Evolutionary conservation across 1,284 basidiomycete species (phyloP).

Genomic region (Stereum hirsutum): DNA sequence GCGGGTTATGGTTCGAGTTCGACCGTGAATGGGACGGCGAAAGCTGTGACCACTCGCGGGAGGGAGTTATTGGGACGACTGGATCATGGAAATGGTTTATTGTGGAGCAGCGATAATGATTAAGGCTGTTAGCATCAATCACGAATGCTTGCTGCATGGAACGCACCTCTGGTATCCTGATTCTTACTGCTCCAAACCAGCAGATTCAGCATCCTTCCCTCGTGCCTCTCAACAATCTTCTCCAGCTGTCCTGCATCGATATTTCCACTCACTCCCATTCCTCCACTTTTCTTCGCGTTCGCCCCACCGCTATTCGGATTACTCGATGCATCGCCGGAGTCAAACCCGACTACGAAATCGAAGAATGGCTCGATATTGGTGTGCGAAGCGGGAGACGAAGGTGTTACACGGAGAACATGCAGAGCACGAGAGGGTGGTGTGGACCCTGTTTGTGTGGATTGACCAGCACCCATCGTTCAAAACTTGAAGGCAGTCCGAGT

Average conservation of each 20-base stretch:
- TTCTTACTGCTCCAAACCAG: slow-evolving; percentile 90
- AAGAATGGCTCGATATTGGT: slow-evolving; percentile 93
- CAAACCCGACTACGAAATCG: slow-evolving; percentile 91
- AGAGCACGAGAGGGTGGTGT: slow-evolving; percentile 60
- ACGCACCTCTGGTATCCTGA: slow-evolving; percentile 73
- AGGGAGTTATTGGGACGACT: slow-evolving; percentile 85
- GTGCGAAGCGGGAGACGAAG: slow-evolving; percentile 77
- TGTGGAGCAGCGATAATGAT: slow-evolving; percentile 1
- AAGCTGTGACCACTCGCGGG: slow-evolving; percentile 78
- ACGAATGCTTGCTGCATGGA: too few species aligned
- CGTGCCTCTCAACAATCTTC: slow-evolving; percentile 78
- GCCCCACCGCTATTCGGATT: too few species aligned
- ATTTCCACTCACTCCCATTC: slow-evolving; percentile 36
- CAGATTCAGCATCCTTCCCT: slow-evolving; percentile 71
- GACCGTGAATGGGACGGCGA: too few species aligned
- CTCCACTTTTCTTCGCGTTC: too few species aligned
- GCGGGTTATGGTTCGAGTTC: slow-evolving; percentile 18
- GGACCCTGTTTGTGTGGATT: slow-evolving; percentile 49
- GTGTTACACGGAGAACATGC: slow-evolving; percentile 81
- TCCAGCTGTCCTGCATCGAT: slow-evolving; percentile 73
- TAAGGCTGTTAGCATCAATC: slow-evolving; percentile 1
- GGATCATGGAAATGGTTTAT: slow-evolving; percentile 9
- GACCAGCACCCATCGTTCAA: slow-evolving; percentile 57
- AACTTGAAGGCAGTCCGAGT: background rate
- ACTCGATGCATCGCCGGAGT: slow-evolving; percentile 54